Conservation (phyloP, 768 basidiomycete species). For the Mycena indigotica region DNA sequence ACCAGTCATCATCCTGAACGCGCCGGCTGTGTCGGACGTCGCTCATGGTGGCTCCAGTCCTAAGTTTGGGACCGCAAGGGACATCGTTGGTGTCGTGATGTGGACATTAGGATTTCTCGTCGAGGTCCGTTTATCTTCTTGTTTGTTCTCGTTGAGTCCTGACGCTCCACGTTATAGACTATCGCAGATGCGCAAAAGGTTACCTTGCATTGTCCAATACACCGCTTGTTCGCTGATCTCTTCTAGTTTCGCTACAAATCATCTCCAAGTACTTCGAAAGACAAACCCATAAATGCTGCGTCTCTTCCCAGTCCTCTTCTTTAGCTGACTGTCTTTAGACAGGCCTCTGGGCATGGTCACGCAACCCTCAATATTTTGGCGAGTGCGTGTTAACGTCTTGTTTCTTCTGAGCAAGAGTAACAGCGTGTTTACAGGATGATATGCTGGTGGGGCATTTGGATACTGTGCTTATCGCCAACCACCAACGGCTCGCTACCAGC, state of each 20-base stretch:
- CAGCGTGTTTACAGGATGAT: slow-evolving; percentile 43
- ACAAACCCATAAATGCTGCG: slow-evolving; percentile 48
- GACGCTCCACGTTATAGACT: slow-evolving; percentile 35
- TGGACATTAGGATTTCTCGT: slow-evolving; percentile 61
- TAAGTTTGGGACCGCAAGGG: slow-evolving; percentile 59
- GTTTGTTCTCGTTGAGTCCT: not conserved
- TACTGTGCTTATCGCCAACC: slow-evolving; percentile 58
- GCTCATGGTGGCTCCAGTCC: slow-evolving; percentile 49
- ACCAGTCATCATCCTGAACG: slow-evolving; percentile 66
- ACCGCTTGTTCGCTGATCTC: not conserved
- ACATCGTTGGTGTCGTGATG: slow-evolving; percentile 64
- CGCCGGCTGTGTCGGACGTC: slow-evolving; percentile 60
- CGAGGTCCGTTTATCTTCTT: slow-evolving; percentile 37
- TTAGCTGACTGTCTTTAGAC: slow-evolving; percentile 30
- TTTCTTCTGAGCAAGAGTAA: not conserved
- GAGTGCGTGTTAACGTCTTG: slow-evolving; percentile 49
- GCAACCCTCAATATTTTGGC: slow-evolving; percentile 74
- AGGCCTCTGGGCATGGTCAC: slow-evolving; percentile 58
- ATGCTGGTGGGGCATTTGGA: slow-evolving; percentile 72
- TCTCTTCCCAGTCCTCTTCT: not conserved
- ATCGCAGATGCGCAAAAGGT: slow-evolving; percentile 13
- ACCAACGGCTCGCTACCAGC: slow-evolving; percentile 45
- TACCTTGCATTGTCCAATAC: not conserved
- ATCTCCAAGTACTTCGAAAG: slow-evolving; percentile 48
- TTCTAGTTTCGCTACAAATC: slow-evolving; percentile 58